Base-by-base conservation (phyloP, 768 basidiomycete genomes). In the Boletus edulis region DNA sequence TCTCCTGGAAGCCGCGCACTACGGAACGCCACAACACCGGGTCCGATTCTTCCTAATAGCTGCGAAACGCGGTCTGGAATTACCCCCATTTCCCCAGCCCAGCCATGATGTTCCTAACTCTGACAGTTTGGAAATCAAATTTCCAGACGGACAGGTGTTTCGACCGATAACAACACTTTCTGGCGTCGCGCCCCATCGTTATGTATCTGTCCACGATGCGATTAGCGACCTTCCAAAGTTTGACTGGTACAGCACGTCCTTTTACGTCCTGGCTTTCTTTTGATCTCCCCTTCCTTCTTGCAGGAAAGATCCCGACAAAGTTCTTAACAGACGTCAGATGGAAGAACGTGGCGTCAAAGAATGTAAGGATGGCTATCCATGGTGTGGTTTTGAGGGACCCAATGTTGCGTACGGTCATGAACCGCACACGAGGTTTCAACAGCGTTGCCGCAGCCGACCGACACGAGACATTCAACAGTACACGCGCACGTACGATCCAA, bases 211-310 rank as follows among this genome's bases (percentile, higher is more conserved):
- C 40, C 78, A 81, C 20, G 89, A 91, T 64, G 88, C 90, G 2
- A 89, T 92, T 46, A 73, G 78, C 3, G 91, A 93, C 65, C 73
- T 93, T 10, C 83, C 81, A 3, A 76, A 68, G 4, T 93, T 86
- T 66, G 86, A 93, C 53, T 92, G 89, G 91, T 89, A 64, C 10
- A 74, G 3, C 49, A 8, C n/a, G 14, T 46, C 31, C 32, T 38
- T 18, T 7, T 17, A 4, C 18, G 3, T 43, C 6, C 10, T 13
- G 17, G 11, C 12, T 10, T 34, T 38, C 17, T 32, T 32, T 41
- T 52, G 34, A 55, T 31, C 5, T 5, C 4, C 2, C 38, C 5
- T 5, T 3, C 2, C 38, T 37, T 5, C 38, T 37, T 5, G 10
- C 49, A 71, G 69, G 69, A 61, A 60, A 56, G 47, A 72, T 18